Evolutionary conservation across 1,139 yeast species (phyloP).

Genomic region (Yamadazyma conglobata): DNA sequence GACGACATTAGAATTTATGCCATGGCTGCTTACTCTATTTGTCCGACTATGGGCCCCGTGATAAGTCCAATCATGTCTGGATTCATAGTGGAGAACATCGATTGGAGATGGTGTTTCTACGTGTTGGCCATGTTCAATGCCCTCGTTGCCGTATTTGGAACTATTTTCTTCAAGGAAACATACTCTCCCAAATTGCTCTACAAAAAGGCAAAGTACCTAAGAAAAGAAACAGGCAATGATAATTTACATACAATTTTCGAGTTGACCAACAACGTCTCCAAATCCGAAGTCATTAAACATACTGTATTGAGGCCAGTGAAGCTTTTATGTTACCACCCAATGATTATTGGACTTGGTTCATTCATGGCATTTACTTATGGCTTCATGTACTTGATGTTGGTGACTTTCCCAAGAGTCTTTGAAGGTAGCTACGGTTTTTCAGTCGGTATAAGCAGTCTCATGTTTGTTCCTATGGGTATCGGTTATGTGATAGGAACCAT

Average conservation of each 20-base stretch:
- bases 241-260: slow-evolving; percentile 60
- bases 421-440: slow-evolving; percentile 42
- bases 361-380: slow-evolving; percentile 66
- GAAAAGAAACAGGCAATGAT: slow-evolving; percentile 51
- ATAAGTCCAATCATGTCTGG: slow-evolving; percentile 34
- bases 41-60: slow-evolving; percentile 48
- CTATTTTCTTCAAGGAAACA: slow-evolving; percentile 49
- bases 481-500: slow-evolving; percentile 48
- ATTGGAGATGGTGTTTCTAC: slow-evolving; percentile 65
- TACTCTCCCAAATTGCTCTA: slow-evolving; percentile 54
- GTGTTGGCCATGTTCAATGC: slow-evolving; percentile 56
- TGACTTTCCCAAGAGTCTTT: slow-evolving; percentile 56
- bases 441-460: slow-evolving; percentile 51
- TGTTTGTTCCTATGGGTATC: slow-evolving; percentile 53
- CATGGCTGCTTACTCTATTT: slow-evolving; percentile 55
- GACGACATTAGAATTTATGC: slow-evolving; percentile 53
- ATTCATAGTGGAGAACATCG: slow-evolving; percentile 20
- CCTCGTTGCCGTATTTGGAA: slow-evolving; percentile 41
- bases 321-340: slow-evolving; percentile 54
- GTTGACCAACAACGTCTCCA: slow-evolving; percentile 21
- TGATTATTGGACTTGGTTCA: slow-evolving; percentile 57
- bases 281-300: slow-evolving; percentile 27
- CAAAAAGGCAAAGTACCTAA: slow-evolving; percentile 42
- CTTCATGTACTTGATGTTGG: slow-evolving; percentile 58
- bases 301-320: slow-evolving; percentile 52